These are phyloP conservation scores for Colletotrichum sp. DNA, from an alignment of 2,329 filamentous ascomycete genomes.

Conservation along the genomic window DNA sequence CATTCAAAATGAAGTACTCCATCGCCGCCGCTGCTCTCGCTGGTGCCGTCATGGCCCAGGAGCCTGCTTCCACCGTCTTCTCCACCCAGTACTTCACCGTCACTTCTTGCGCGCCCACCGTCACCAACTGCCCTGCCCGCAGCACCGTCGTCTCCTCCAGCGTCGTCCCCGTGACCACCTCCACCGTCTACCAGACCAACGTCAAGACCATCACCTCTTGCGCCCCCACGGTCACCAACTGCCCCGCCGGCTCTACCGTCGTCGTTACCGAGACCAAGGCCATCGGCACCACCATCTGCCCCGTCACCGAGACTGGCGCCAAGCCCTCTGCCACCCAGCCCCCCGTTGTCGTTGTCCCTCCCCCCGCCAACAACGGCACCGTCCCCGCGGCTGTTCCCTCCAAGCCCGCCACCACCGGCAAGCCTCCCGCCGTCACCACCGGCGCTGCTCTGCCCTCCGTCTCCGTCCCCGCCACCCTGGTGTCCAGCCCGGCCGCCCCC, in stretches of 20 bases:
- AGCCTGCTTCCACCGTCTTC: conserved; percentile 53
- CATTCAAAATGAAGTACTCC: conserved; percentile 68
- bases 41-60: conserved; percentile 44
- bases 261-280: conserved; percentile 42
- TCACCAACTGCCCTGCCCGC: conserved; percentile 52
- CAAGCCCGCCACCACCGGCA: conserved; percentile 11
- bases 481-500: conserved; percentile 17
- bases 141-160: conserved; percentile 44
- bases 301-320: conserved; percentile 24
- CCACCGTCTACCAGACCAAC: conserved; percentile 62
- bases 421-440: conserved; percentile 25
- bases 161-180: conserved; percentile 41
- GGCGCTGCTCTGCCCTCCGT: conserved; percentile 20
- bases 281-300: conserved; percentile 51
- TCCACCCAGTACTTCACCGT: conserved; percentile 60
- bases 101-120: conserved; percentile 56
- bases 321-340: conserved; percentile 24
- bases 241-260: conserved; percentile 51
- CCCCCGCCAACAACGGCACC: conserved; percentile 27
- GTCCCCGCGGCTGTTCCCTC: conserved; percentile 26
- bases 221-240: conserved; percentile 65
- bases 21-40: conserved; percentile 53
- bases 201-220: conserved; percentile 67
- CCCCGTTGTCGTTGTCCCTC: conserved; percentile 20
- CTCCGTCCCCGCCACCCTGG: conserved; percentile 22